Percentiles rank a stretch among this genome's conserved stretches.
These are phyloP conservation scores for Thymus mandschuricus DNA, from an alignment of 257 asterid genomes.

Conservation along the genomic window DNA sequence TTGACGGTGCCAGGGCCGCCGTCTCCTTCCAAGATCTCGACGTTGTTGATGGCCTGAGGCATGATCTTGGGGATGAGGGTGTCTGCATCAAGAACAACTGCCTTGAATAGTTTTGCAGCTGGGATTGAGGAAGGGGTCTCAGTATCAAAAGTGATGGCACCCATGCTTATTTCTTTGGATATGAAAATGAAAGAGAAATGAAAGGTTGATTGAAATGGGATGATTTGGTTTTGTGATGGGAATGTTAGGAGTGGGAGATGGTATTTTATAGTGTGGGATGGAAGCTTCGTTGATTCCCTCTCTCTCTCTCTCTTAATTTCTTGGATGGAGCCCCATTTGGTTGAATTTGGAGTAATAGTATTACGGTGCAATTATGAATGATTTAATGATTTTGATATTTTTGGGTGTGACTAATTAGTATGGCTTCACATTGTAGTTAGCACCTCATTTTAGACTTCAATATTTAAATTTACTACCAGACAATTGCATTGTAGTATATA, in stretches of 20 bases:
- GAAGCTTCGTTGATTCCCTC: slow-evolving; percentile 26
- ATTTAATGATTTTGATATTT: not conserved
- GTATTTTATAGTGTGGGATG: slow-evolving; percentile 22
- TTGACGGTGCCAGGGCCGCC: slow-evolving; percentile 41
- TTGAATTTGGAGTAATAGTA: not conserved
- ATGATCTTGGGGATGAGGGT: not conserved
- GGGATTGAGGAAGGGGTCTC: slow-evolving; percentile 34
- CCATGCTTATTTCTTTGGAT: slow-evolving; percentile 13
- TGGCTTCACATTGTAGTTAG: slow-evolving; percentile 8
- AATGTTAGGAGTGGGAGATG: no score
- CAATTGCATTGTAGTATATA: no score
- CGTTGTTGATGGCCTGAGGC: not conserved
- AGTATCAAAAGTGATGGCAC: slow-evolving; percentile 25
- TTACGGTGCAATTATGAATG: not conserved
- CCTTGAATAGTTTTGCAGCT: not conserved
- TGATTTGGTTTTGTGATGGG: not conserved
- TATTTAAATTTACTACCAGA: no score
- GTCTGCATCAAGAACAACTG: not conserved
- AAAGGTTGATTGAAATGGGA: not conserved
- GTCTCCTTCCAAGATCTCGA: slow-evolving; percentile 33
- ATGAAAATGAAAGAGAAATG: not conserved
- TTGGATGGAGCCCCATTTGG: not conserved
- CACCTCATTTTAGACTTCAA: slow-evolving; percentile 18
- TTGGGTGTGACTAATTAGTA: not conserved
- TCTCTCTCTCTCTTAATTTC: not conserved